Evolutionary conservation across 495 filamentous ascomycete genomes (phyloP).

Genomic region (Neurospora tetrasperma): DNA sequence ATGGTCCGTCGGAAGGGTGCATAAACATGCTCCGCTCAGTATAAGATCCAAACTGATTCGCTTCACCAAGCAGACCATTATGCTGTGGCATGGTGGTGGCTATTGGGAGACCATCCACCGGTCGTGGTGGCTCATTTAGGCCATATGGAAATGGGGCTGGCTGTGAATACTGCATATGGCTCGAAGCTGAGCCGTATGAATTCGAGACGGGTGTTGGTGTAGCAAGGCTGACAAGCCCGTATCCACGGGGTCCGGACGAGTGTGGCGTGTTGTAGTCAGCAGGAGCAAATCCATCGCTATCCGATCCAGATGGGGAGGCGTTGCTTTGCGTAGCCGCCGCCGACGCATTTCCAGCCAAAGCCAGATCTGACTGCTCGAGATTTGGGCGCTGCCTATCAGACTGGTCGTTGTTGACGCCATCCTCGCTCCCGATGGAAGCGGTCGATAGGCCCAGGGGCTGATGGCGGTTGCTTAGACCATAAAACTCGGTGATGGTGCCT

Average conservation of each 20-base stretch:
- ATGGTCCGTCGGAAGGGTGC: constrained; percentile 8
- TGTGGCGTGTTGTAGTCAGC: constrained; percentile 7
- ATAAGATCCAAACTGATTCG: constrained; percentile 9
- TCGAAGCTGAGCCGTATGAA: constrained; percentile 5
- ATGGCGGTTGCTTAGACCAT: constrained; percentile 20
- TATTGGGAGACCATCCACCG: constrained; percentile 1
- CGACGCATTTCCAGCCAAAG: not conserved
- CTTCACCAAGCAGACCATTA: constrained; percentile 5
- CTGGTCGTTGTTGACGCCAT: constrained; percentile 16
- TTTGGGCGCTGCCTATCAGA: constrained; percentile 4
- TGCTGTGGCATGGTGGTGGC: constrained; percentile 4
- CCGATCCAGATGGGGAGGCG: constrained; percentile 11
- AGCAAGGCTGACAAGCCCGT: constrained; percentile 1
- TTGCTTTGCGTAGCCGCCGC: not conserved
- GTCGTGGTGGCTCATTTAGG: constrained; percentile 1
- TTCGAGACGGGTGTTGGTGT: not conserved
- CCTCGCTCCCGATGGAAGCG: constrained; percentile 22
- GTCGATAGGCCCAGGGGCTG: constrained; percentile 27
- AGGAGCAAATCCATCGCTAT: constrained; percentile 11
- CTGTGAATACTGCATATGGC: constrained; percentile 11
- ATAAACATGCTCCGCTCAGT: constrained; percentile 16
- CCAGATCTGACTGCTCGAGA: not conserved
- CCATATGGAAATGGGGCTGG: constrained; percentile 8
- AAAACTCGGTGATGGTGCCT: constrained; percentile 17
- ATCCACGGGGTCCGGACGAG: constrained; percentile 1